Conservation (phyloP, 2,329 filamentous ascomycete genomes). For the Nemania serpens region DNA sequence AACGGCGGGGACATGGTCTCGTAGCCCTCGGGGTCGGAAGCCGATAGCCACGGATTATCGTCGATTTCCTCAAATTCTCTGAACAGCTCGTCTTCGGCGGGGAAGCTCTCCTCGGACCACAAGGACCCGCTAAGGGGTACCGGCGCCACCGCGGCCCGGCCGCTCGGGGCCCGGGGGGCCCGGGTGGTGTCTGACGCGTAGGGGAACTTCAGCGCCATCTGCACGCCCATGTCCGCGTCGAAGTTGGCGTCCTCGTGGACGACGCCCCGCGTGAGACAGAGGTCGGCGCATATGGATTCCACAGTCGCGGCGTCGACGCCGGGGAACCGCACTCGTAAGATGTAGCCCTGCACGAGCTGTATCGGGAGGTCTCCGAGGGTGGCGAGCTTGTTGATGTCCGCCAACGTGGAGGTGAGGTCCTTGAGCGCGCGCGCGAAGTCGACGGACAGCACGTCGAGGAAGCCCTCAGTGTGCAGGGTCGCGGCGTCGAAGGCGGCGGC, state of each 20-base stretch:
- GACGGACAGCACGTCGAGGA: slow-evolving; percentile 81
- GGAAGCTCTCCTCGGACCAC: slow-evolving; percentile 46
- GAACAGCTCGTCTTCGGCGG: slow-evolving; percentile 46
- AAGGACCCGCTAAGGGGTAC: slow-evolving; percentile 56
- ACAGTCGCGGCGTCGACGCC: slow-evolving; percentile 85
- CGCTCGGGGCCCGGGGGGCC: slow-evolving; percentile 31
- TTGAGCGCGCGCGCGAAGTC: slow-evolving; percentile 89
- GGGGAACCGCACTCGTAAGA: slow-evolving; percentile 83
- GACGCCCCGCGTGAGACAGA: slow-evolving; percentile 79
- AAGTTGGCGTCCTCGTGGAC: slow-evolving; percentile 80
- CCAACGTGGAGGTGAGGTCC: slow-evolving; percentile 77
- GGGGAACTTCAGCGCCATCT: slow-evolving; percentile 81
- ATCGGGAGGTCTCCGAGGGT: slow-evolving; percentile 83
- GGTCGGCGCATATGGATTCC: slow-evolving; percentile 81
- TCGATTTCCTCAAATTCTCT: slow-evolving; percentile 46
- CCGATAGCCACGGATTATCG: slow-evolving; percentile 55
- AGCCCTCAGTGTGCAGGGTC: slow-evolving; percentile 78
- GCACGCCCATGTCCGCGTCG: slow-evolving; percentile 66
- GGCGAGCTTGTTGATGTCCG: slow-evolving; percentile 79
- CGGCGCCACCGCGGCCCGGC: slow-evolving; percentile 35
- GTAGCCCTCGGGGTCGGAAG: slow-evolving; percentile 51
- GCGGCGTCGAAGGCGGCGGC: slow-evolving; percentile 51
- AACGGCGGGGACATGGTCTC: slow-evolving; percentile 54
- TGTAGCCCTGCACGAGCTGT: slow-evolving; percentile 67
- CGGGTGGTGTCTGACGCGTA: slow-evolving; percentile 75